phyloP scores from a whole-genome alignment of 148 eudicot species.

The Cornus kousa region DNA sequence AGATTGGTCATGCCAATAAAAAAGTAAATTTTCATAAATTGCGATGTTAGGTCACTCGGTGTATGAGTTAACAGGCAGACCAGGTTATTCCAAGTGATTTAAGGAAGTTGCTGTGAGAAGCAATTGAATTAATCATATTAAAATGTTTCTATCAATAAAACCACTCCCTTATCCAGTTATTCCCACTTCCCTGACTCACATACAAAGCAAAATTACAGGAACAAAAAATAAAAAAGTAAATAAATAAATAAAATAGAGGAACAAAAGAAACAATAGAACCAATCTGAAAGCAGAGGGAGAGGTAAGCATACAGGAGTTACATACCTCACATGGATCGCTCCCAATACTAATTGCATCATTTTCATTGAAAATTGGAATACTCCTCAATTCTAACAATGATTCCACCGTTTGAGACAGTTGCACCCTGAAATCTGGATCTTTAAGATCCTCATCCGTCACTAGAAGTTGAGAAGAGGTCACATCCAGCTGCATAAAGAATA shows the following conservation, averaged over 20 bases:
- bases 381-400: slow-evolving; percentile 62
- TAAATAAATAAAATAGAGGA: neutral
- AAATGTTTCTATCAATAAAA: neutral
- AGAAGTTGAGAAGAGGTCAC: slow-evolving; percentile 88
- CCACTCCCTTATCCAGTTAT: neutral
- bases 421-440: slow-evolving; percentile 59
- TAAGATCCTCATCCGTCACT: slow-evolving; percentile 93
- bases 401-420: slow-evolving; percentile 77
- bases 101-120: neutral
- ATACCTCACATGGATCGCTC: slow-evolving; percentile 93
- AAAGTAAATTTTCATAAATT: neutral
- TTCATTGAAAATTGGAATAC: slow-evolving; percentile 85
- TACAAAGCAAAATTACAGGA: neutral
- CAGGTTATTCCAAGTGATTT: neutral
- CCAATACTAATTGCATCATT: slow-evolving; percentile 97
- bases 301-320: slow-evolving; percentile 1
- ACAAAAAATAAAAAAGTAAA: no score
- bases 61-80: neutral
- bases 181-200: neutral
- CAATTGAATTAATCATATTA: neutral
- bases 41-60: neutral
- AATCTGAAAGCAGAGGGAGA: neutral
- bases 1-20: neutral
- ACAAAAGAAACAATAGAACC: neutral
- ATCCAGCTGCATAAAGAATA: slow-evolving; percentile 65